Evolutionary conservation across 2,329 filamentous ascomycete species (phyloP).

Genomic region (Botryotinia globosa): DNA sequence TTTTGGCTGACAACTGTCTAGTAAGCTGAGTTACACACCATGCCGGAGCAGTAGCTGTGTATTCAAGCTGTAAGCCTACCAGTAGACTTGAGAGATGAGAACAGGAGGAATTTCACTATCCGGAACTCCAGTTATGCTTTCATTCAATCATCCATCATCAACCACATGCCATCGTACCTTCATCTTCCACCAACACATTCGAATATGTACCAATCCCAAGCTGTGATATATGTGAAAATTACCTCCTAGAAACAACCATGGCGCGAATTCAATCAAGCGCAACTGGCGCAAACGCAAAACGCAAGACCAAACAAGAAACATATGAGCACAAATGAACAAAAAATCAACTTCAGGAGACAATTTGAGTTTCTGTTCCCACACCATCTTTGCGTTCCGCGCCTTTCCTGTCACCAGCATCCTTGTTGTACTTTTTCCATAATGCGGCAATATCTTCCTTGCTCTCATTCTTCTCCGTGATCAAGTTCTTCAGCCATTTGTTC

Average conservation of each 20-base stretch:
- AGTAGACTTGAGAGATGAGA: background rate
- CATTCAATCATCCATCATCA: conserved; percentile 10
- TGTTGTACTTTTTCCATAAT: conserved; percentile 42
- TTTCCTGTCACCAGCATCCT: conserved; percentile 37
- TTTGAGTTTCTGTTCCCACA: conserved; percentile 35
- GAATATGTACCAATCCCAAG: background rate
- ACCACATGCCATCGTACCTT: background rate
- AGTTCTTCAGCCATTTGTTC: conserved; percentile 78
- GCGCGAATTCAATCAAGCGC: conserved; percentile 20
- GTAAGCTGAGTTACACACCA: background rate
- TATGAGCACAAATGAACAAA: background rate
- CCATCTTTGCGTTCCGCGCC: conserved; percentile 37
- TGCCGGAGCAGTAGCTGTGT: background rate
- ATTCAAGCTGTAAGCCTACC: background rate
- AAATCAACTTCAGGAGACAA: conserved; percentile 8
- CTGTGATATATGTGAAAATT: background rate
- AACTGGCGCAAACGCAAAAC: conserved; percentile 23
- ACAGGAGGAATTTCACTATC: background rate
- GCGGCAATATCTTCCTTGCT: conserved; percentile 43
- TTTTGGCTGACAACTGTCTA: background rate
- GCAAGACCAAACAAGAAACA: background rate
- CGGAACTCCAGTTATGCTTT: background rate
- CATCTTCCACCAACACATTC: background rate
- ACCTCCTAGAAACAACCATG: background rate
- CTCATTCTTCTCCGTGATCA: conserved; percentile 77